These are phyloP conservation scores for Calonectria hawksworthii DNA, from an alignment of 2,329 filamentous ascomycete species.

Conservation along the genomic window DNA sequence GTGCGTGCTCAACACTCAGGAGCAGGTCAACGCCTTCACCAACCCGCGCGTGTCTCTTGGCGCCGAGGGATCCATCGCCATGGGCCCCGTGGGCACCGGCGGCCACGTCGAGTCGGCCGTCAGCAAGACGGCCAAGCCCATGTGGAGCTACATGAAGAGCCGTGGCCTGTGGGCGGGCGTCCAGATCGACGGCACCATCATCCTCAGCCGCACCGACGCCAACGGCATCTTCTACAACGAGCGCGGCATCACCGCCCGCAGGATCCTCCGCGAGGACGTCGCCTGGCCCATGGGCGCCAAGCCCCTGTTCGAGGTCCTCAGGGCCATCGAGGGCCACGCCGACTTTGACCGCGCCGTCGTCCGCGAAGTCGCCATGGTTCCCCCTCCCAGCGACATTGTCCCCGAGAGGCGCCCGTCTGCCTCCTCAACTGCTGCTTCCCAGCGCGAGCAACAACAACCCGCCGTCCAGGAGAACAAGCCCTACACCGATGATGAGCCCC, in stretches of 20 bases:
- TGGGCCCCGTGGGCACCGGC: conserved; percentile 71
- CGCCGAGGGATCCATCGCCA: conserved; percentile 77
- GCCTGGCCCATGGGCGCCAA: conserved; percentile 57
- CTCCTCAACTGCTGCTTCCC: background rate
- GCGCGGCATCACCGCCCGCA: conserved; percentile 52
- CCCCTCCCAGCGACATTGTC: conserved; percentile 37
- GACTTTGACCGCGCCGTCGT: conserved; percentile 45
- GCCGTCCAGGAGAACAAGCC: conserved; percentile 4
- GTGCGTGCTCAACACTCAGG: conserved; percentile 78
- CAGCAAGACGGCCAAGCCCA: conserved; percentile 63
- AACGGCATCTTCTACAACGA: conserved; percentile 84
- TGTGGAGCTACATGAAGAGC: conserved; percentile 88
- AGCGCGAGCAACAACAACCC: background rate
- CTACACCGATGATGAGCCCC: conserved; percentile 33
- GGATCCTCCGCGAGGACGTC: conserved; percentile 54
- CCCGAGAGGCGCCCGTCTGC: conserved; percentile 48
- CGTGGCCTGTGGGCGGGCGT: conserved; percentile 84
- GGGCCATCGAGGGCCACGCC: conserved; percentile 52
- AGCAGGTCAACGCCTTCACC: conserved; percentile 78
- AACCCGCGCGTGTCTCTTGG: conserved; percentile 77
- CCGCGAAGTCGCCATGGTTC: conserved; percentile 42
- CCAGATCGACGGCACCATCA: conserved; percentile 84
- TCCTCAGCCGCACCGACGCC: conserved; percentile 82
- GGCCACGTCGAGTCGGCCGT: conserved; percentile 64
- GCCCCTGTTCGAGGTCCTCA: conserved; percentile 56